Evolutionary conservation across 805 yeast species (phyloP).

Genomic region (Candida lessepsii): DNA sequence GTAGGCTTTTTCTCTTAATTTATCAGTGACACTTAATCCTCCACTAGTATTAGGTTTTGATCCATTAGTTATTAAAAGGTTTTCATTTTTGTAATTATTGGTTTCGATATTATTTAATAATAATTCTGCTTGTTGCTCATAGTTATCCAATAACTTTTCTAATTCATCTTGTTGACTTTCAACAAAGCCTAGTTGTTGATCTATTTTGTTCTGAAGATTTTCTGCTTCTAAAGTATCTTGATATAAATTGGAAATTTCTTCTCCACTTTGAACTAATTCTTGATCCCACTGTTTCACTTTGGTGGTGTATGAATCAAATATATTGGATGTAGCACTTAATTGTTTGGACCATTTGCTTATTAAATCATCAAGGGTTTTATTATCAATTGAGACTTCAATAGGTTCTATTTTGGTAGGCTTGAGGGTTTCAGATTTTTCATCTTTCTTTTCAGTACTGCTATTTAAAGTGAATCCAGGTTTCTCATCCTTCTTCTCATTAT

Average conservation of each 20-base stretch:
- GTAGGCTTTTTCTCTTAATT: conserved; percentile 86
- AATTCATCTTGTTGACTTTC: conserved; percentile 91
- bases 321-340: conserved; percentile 65
- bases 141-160: conserved; percentile 75
- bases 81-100: conserved; percentile 15
- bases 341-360: conserved; percentile 93
- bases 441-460: conserved; percentile 16
- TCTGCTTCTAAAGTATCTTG: conserved; percentile 80
- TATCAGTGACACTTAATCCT: conserved; percentile 62
- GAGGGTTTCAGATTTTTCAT: conserved; percentile 17
- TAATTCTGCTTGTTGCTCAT: conserved; percentile 70
- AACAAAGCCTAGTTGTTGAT: conserved; percentile 80
- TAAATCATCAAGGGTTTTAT: conserved; percentile 89
- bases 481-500: conserved; percentile 10
- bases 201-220: conserved; percentile 78
- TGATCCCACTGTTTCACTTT: conserved; percentile 85
- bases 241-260: conserved; percentile 74
- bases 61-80: conserved; percentile 10
- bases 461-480: conserved; percentile 18
- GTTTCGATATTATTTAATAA: conserved; percentile 41
- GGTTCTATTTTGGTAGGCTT: conserved; percentile 60
- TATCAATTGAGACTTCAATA: conserved; percentile 74
- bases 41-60: conserved; percentile 19
- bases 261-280: conserved; percentile 79
- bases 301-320: conserved; percentile 71